These are phyloP conservation scores for Escovopsis weberi DNA, from an alignment of 2,329 filamentous ascomycete species.

Conservation along the genomic window DNA sequence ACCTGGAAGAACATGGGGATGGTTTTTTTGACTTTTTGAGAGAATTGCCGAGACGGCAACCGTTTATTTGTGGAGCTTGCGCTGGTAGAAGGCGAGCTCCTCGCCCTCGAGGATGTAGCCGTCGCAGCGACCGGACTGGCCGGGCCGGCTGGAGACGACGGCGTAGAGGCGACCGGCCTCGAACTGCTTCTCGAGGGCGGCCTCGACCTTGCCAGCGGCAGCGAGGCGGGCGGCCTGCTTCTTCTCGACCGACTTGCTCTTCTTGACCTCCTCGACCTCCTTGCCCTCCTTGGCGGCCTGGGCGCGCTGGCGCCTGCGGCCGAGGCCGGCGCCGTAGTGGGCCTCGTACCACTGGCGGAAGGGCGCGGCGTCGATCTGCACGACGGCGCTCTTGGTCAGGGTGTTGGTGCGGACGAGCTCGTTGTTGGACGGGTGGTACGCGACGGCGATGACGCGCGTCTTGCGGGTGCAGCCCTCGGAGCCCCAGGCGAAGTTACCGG, in stretches of 20 bases:
- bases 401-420: slow-evolving; percentile 99
- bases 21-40: slow-evolving; percentile 19
- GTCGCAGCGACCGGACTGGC: slow-evolving; percentile 92
- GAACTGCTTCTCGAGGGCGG: slow-evolving; percentile 92
- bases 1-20: slow-evolving; percentile 11
- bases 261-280: slow-evolving; percentile 62
- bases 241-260: slow-evolving; percentile 89
- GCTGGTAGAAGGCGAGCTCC: slow-evolving; percentile 99
- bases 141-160: slow-evolving; percentile 81
- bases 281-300: slow-evolving; percentile 43
- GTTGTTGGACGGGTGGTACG: slow-evolving; percentile 99
- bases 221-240: slow-evolving; percentile 87
- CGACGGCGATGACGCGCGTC: slow-evolving; percentile 95
- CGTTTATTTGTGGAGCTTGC: slow-evolving; percentile 91
- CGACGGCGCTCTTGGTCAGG: slow-evolving; percentile 95
- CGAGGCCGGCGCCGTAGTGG: slow-evolving; percentile 87
- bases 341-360: slow-evolving; percentile 99
- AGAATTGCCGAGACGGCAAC: slow-evolving; percentile 5
- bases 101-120: slow-evolving; percentile 98
- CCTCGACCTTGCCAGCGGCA: slow-evolving; percentile 81
- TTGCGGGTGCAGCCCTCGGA: slow-evolving; percentile 97
- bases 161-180: slow-evolving; percentile 97
- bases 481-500: slow-evolving; percentile 98
- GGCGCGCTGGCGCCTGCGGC: slow-evolving; percentile 85
- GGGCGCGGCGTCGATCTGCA: slow-evolving; percentile 96